Evolutionary conservation across 192 early-diverging fungal species (phyloP).

Genomic region (Umbelopsis sp.): DNA sequence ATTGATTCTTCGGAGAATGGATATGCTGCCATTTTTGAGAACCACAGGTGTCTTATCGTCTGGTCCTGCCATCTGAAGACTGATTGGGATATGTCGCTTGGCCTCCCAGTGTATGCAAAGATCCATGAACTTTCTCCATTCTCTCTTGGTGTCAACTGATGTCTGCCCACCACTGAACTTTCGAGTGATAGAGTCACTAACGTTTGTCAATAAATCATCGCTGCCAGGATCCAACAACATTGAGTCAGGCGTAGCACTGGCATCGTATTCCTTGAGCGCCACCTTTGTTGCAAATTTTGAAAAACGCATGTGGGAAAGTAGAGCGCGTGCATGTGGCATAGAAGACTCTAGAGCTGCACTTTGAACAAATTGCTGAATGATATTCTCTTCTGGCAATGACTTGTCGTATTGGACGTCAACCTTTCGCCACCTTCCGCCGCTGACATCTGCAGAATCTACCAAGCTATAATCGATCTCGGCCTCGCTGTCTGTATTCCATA

Average conservation of each 20-base stretch:
- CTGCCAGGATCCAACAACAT: not conserved
- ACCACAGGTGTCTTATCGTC: not conserved
- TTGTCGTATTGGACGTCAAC: not conserved
- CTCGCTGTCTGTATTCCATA: not conserved
- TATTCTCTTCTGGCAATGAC: not conserved
- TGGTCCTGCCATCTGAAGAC: not conserved
- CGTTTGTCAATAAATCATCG: slow-evolving; percentile 8
- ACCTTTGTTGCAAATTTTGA: not conserved
- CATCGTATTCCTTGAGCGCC: not conserved
- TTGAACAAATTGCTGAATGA: not conserved
- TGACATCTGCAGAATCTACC: not conserved
- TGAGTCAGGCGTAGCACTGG: not conserved
- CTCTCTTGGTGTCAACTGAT: not conserved
- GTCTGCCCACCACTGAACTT: not conserved
- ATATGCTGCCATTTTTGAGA: not conserved
- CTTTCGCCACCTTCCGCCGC: not conserved
- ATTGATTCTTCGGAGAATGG: not conserved
- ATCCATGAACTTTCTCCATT: slow-evolving; percentile 9
- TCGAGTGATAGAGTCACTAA: not conserved
- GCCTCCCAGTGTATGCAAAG: not conserved
- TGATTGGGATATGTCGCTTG: not conserved
- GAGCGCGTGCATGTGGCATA: not conserved
- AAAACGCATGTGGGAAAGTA: not conserved
- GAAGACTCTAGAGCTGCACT: not conserved
- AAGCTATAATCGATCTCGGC: not conserved